Base-by-base conservation (phyloP, 495 filamentous ascomycete genomes). In the Penicillium steckii region DNA sequence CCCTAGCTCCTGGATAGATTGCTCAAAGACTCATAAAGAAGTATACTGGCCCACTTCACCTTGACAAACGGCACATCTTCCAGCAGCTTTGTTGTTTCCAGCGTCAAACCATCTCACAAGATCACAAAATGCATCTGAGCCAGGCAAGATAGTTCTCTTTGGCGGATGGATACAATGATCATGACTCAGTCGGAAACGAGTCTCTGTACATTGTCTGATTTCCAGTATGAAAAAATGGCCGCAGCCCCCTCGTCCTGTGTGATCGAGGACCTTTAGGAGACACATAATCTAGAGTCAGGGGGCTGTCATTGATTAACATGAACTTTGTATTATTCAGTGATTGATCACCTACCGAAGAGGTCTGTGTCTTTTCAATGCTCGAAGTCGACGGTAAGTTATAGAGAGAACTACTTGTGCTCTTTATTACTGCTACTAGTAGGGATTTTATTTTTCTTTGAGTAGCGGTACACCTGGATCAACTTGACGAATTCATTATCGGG, bases 191-290 rank as follows among this genome's bases (percentile, higher is more conserved):
- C 38, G 35, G 5, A 32, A 21, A 12, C 12, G 26, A 15, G 52
- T 38, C 12, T 45, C 22, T n/a, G 15, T 2, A n/a, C 52, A 49
- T 29, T 25, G 29, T 13, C 24, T 13, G 15, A 52, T 15, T 6
- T 26, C 32, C 7, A 30, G 12, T 12, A 57, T 25, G 27, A 47
- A 52, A 25, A 57, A 9, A 26, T 52, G 44, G 17, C 49, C 49
- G n/a, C 48, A 52, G 44, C 48, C 48, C 9, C 29, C 33, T 18
- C 23, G 3, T 40, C 40, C 23, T n/a, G 52, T 33, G n/a, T 48
- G 46, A 21, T 48, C 52, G 1, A 42, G 13, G 25, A 55, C 29
- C 4, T 35, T 33, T 18, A 53, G 29, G n/a, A 21, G 21, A 19
- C 52, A 55, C 52, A 55, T 55, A n/a, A n/a, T n/a, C n/a, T n/a